Evolutionary conservation across 106 monocot species (phyloP), one percentile per base, ranked within the genome.

Genomic region (Apostasia ramifera): DNA sequence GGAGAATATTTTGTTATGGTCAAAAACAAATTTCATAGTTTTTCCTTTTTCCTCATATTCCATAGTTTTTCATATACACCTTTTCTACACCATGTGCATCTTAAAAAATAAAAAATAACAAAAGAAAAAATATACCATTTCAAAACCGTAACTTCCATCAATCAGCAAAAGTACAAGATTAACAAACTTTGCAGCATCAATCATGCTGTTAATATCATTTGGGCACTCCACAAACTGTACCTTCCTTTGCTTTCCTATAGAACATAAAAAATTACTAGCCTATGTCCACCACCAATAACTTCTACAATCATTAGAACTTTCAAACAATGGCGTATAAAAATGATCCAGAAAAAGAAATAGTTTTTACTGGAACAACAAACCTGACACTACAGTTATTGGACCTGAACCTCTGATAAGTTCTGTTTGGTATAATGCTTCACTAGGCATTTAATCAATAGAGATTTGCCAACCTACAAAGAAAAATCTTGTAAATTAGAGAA

Each of bases 91-190:
- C 26, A 26, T 26, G 26, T 26, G 26, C 26, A 26, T 26, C 26
- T 26, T 26, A 26, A 26, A 26, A 26, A 26, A 26, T 26, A 26
- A 26, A 26, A 26, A 26, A 14, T 15, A 59, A 61, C 5, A 10
- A 11, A 61, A 61, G 40, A 37, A 39, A 40, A 37, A 50, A 0
- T 76, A 77, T 62, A 98, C 98, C 92, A 98, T 90, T 78, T 98
- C 90, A 83, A 98, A 93, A 47, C 98, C 98, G 70, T 85, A 93
- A 81, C 93, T 90, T 56, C 93, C 98, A 74, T 98, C 90, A 70
- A 98, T 82, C 51, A 98, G 71, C 26, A 98, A 50, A 43, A 98
- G 73, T 42, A 85, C 98, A 66, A 98, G 84, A 69, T 98, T 93
- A 53, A 93, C 93, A 75, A 87, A 80, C 61, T 98, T 98, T 47